phyloP scores from a whole-genome alignment of 306 rosid species.

The Castanospermum australe region DNA sequence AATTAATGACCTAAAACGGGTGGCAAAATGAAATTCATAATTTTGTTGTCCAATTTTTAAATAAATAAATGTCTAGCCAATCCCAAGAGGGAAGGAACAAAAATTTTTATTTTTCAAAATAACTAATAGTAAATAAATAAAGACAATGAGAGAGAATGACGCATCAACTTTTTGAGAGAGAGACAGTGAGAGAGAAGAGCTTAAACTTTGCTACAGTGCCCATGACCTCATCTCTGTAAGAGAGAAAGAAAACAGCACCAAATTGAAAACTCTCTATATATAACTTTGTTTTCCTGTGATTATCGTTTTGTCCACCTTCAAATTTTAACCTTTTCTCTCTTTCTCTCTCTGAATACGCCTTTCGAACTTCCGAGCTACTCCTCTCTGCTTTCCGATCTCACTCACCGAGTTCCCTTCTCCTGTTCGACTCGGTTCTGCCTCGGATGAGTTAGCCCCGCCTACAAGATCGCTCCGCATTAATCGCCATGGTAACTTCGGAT shows the following conservation, averaged over 20 bases:
- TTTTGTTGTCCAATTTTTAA: too few species aligned
- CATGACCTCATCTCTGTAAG: too few species aligned
- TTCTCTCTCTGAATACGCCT: slow-evolving; percentile 13
- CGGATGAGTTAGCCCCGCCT: slow-evolving; percentile 67
- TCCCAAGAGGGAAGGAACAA: too few species aligned
- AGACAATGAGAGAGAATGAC: not conserved
- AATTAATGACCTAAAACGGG: too few species aligned
- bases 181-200: too few species aligned
- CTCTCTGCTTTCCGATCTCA: slow-evolving; percentile 33
- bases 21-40: too few species aligned
- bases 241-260: too few species aligned
- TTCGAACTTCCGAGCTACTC: slow-evolving; percentile 27
- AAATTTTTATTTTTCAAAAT: too few species aligned
- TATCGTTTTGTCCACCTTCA: slow-evolving; percentile 34
- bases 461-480: slow-evolving; percentile 41
- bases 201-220: not conserved
- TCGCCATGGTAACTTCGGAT: slow-evolving; percentile 53
- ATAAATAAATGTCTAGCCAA: too few species aligned
- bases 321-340: slow-evolving; percentile 9
- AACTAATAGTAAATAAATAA: not conserved
- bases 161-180: not conserved
- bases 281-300: slow-evolving; percentile 42
- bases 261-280: not conserved
- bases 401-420: slow-evolving; percentile 33
- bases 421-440: slow-evolving; percentile 44